Evolutionary conservation across 2,329 filamentous ascomycete species (phyloP).

Genomic region (Sarocladium kiliense): DNA sequence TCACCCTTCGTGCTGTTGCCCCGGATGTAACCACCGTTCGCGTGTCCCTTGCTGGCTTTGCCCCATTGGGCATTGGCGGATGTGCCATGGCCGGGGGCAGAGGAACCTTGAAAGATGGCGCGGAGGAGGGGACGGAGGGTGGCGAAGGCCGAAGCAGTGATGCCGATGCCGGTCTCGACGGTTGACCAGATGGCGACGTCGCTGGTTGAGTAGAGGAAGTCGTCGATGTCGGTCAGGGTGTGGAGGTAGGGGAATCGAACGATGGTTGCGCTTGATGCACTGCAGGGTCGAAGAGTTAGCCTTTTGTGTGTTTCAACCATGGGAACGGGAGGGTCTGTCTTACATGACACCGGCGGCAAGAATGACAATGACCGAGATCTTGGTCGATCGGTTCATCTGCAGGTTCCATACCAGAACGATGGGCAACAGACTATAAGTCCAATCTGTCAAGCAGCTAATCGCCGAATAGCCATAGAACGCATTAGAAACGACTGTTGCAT

Average conservation of each 20-base stretch:
- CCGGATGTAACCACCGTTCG: slow-evolving; percentile 15
- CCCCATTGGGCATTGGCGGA: slow-evolving; percentile 16
- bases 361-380: slow-evolving; percentile 28
- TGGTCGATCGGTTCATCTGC: slow-evolving; percentile 32
- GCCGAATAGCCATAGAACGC: slow-evolving; percentile 32
- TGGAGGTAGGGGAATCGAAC: slow-evolving; percentile 37
- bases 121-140: slow-evolving; percentile 33
- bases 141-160: slow-evolving; percentile 32
- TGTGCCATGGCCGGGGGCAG: slow-evolving; percentile 13
- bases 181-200: slow-evolving; percentile 41
- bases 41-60: slow-evolving; percentile 13
- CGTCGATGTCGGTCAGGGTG: slow-evolving; percentile 27
- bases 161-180: slow-evolving; percentile 36
- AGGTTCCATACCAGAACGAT: slow-evolving; percentile 35
- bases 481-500: slow-evolving; percentile 19
- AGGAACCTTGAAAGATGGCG: slow-evolving; percentile 13
- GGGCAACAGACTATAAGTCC: slow-evolving; percentile 33
- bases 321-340: slow-evolving; percentile 10
- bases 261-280: slow-evolving; percentile 37
- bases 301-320: too few relatives aligned
- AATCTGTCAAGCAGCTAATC: slow-evolving; percentile 32
- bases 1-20: slow-evolving; percentile 11
- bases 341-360: slow-evolving; percentile 31
- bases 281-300: too few relatives aligned
- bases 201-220: slow-evolving; percentile 38